A percentile compares a stretch with the other conserved stretches of the same genome.
phyloP scores from a whole-genome alignment of 306 rosid genomes.

The Sophora flavescens region DNA sequence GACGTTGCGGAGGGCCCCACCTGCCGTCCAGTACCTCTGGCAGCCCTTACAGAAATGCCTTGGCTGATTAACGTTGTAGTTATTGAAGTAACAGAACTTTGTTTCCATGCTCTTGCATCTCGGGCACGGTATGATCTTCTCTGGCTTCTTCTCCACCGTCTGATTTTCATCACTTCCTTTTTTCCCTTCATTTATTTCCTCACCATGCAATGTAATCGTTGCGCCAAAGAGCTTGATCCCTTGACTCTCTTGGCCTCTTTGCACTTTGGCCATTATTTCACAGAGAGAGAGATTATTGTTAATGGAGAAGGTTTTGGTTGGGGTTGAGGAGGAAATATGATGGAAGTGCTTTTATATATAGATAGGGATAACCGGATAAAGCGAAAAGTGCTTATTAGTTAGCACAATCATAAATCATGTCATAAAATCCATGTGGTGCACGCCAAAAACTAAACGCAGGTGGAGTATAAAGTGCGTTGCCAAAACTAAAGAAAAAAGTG shows the following conservation, averaged over 20 bases:
- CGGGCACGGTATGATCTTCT: slow-evolving; percentile 81
- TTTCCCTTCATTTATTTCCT: slow-evolving; percentile 49
- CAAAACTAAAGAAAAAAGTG: slow-evolving; percentile 13
- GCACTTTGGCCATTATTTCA: slow-evolving; percentile 63
- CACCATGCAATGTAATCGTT: slow-evolving; percentile 60
- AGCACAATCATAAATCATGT: slow-evolving; percentile 34
- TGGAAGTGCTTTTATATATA: slow-evolving; percentile 33
- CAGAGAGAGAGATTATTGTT: slow-evolving; percentile 22
- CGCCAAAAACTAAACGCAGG: slow-evolving; percentile 44
- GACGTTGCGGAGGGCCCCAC: slow-evolving; percentile 91
- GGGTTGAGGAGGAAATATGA: slow-evolving; percentile 30
- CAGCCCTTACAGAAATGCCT: slow-evolving; percentile 92
- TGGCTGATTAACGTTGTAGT: slow-evolving; percentile 94
- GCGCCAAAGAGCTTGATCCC: slow-evolving; percentile 93
- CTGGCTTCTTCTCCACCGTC: slow-evolving; percentile 64
- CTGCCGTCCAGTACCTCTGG: slow-evolving; percentile 95
- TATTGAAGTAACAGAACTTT: slow-evolving; percentile 94
- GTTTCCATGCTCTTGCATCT: slow-evolving; percentile 97
- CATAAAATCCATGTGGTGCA: slow-evolving; percentile 40
- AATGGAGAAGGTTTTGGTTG: slow-evolving; percentile 36
- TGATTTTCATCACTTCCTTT: slow-evolving; percentile 45
- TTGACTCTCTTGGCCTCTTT: slow-evolving; percentile 47
- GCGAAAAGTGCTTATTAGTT: slow-evolving; percentile 48
- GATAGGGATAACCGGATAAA: background rate
- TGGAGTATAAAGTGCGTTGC: slow-evolving; percentile 49